Conservation (phyloP, 305 asterid genomes). For the Solanum chacoense region DNA sequence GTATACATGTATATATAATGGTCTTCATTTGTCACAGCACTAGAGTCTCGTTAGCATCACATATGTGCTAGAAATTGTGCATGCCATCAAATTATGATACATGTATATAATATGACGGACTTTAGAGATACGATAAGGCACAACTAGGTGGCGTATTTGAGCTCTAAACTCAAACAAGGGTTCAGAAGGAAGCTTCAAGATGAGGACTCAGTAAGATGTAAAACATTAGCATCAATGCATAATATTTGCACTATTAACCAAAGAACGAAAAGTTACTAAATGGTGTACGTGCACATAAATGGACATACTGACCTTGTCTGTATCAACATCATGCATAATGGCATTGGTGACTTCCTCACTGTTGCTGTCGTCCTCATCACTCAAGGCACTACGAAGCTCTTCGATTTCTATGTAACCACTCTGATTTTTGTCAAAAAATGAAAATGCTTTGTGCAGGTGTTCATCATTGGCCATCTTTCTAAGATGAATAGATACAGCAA, state of each 20-base stretch:
- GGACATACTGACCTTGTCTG: conserved; percentile 44
- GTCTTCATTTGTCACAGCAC: neutral
- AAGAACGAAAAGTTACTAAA: neutral
- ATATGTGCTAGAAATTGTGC: neutral
- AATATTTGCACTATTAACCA: neutral
- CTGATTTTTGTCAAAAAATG: conserved; percentile 32
- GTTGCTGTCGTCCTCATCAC: conserved; percentile 33
- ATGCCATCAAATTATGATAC: neutral
- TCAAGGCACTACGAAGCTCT: conserved; percentile 43
- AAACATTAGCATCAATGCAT: neutral
- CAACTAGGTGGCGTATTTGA: neutral
- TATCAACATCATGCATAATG: conserved; percentile 74
- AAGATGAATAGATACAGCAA: conserved; percentile 44
- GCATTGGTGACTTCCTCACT: conserved; percentile 52
- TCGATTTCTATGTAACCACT: conserved; percentile 51
- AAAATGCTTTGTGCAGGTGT: conserved; percentile 46
- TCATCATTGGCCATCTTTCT: conserved; percentile 51
- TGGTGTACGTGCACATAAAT: neutral
- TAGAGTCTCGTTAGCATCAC: neutral
- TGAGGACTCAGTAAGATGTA: neutral
- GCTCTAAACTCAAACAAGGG: neutral
- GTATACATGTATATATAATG: neutral
- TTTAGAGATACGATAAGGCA: neutral
- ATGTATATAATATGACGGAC: neutral
- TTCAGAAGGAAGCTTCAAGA: neutral